phyloP scores from a whole-genome alignment of 495 filamentous ascomycete genomes.

The Eremomyces bilateralis region DNA sequence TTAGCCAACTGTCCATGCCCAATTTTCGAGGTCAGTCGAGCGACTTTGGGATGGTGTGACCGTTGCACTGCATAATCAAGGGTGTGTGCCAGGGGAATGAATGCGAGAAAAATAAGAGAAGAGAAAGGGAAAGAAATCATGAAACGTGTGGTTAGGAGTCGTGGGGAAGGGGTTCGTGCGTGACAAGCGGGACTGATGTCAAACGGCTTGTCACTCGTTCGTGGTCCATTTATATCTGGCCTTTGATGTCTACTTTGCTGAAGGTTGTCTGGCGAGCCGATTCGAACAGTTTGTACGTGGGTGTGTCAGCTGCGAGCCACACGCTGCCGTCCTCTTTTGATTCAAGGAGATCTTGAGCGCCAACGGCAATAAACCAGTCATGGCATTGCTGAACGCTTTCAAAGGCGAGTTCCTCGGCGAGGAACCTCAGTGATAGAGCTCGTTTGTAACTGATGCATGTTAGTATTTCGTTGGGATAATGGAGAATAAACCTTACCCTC shows the following conservation, averaged over 20 bases:
- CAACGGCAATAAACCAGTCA: conserved; percentile 64
- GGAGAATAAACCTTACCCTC: conserved; percentile 47
- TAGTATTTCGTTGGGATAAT: conserved; percentile 12
- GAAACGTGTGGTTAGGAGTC: no score
- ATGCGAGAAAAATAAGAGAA: no score
- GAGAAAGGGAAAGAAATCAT: no score
- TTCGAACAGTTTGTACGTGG: conserved; percentile 37
- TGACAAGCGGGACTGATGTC: no score
- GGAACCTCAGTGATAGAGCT: conserved; percentile 68
- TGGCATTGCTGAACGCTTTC: conserved; percentile 78
- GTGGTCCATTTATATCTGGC: conserved; percentile 57
- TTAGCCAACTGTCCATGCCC: no score
- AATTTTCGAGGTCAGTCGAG: no score
- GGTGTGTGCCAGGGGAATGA: no score
- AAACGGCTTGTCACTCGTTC: no score
- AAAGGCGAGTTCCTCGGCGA: conserved; percentile 90
- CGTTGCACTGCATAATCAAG: no score
- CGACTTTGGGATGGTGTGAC: no score
- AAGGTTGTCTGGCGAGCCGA: conserved; percentile 46
- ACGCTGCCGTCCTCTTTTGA: conserved; percentile 39
- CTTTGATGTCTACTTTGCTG: conserved; percentile 82
- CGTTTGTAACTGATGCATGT: conserved; percentile 56
- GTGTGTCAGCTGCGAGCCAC: not conserved
- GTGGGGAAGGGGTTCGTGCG: no score
- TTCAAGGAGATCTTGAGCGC: conserved; percentile 52